A percentile compares a stretch with the other conserved stretches of the same genome.
Evolutionary conservation across 345 rosid genomes (phyloP).

Genomic region (Euphorbia pulcherrima): DNA sequence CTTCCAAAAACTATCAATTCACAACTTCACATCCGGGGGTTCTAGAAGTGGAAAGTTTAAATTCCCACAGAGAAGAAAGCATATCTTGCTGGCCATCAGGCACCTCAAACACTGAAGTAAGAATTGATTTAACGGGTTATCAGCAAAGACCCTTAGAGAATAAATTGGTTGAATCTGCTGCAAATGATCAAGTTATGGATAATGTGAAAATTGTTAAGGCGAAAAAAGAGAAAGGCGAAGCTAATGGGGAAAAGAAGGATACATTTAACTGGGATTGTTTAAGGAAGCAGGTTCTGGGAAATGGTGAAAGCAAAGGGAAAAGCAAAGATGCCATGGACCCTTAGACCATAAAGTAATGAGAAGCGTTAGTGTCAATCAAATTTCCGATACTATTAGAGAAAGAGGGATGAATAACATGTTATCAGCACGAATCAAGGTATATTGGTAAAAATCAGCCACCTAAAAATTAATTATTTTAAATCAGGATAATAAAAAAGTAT

Average conservation of each 20-base stretch:
- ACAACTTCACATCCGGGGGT: conserved; percentile 27
- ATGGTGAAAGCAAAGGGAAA: conserved; percentile 43
- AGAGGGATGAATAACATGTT: no score
- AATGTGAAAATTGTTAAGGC: no score
- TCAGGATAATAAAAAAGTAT: no score
- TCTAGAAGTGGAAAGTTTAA: conserved; percentile 37
- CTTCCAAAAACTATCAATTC: conserved; percentile 30
- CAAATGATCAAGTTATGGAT: conserved; percentile 30
- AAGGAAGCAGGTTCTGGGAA: conserved; percentile 47
- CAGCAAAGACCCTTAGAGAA: conserved; percentile 19
- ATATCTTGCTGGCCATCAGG: conserved; percentile 43
- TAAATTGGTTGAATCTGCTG: conserved; percentile 31
- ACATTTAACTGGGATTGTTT: conserved; percentile 73
- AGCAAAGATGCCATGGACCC: conserved; percentile 57
- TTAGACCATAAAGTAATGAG: conserved; percentile 83
- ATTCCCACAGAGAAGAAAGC: conserved; percentile 40
- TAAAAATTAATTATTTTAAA: no score
- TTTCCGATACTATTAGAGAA: no score
- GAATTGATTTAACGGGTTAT: no score
- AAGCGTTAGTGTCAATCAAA: conserved; percentile 39
- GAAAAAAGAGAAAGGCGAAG: conserved; percentile 18
- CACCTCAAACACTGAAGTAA: conserved; percentile 32
- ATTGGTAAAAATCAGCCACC: no score
- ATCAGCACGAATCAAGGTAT: no score
- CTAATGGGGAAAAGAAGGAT: conserved; percentile 37